Evolutionary conservation across 176 grass and related monocot species (phyloP), one percentile per base, ranked within the genome.

Genomic region (Triticum monococcum): DNA sequence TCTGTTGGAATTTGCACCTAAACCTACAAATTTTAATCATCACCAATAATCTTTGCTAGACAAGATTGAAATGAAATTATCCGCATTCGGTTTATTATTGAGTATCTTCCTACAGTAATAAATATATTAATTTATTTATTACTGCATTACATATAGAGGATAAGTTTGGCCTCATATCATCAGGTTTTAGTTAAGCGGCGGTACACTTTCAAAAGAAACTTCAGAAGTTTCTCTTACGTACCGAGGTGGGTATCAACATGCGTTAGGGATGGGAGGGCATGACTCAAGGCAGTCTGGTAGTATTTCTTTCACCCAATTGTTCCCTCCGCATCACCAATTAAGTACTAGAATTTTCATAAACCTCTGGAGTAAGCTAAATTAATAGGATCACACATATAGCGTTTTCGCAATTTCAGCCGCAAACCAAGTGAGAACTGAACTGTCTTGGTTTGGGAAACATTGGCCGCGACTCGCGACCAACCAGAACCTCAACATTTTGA

Each of bases 361-460:
- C 43, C 68, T 72, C 36, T 73, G n/a, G 13, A 72, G 37, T 72
- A 43, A 72, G 6, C 5, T 72, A 72, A 72, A 6, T 54, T 54
- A 54, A 36, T n/a, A 69, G 66, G 36, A 41, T 72, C 72, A 75
- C 13, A 75, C 72, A 50, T 52, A 50, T 31, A 18, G 72, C 9
- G 14, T 75, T 48, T 75, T 14, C 13, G 6, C n/a, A 28, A 4
- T 30, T 30, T 31, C 14, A 25, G 43, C 7, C 26, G 72, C 45
- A 52, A 75, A 75, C 43, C 72, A 75, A 20, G 72, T 75, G 72
- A 75, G 72, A 75, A 75, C 72, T 8, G 1, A 75, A 75, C 14
- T 43, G 41, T 28, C 7, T 28, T 43, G 40, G 45, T 24, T 48
- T 2, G 2, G 23, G 7, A 74, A 45, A 8, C 12, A 25, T n/a